Evolutionary conservation across 257 asterid species (phyloP).

Genomic region (Gentiana straminea): DNA sequence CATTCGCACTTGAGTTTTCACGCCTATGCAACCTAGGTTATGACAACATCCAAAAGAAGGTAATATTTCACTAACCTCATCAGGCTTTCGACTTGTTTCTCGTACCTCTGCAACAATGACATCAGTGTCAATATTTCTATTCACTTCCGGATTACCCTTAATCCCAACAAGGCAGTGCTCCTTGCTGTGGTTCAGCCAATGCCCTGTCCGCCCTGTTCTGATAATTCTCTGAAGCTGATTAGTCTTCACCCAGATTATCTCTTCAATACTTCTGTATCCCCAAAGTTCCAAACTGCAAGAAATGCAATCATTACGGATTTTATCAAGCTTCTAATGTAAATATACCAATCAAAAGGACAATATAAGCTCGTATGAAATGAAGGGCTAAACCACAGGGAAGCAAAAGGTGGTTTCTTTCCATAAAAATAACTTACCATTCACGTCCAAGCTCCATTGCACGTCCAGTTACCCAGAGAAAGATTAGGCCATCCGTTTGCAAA

Average conservation of each 20-base stretch:
- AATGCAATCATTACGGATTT: not conserved
- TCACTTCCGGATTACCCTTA: conserved; percentile 98
- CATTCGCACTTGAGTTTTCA: too few species aligned
- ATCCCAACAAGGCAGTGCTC: conserved; percentile 99
- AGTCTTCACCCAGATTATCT: conserved; percentile 98
- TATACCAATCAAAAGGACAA: not conserved
- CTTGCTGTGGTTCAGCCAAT: conserved; percentile 98
- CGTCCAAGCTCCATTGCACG: conserved; percentile 99
- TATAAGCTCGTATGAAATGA: not conserved
- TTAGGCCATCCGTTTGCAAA: conserved; percentile 89
- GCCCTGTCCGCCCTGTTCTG: conserved; percentile 98
- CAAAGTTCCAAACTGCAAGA: conserved; percentile 82
- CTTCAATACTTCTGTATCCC: conserved; percentile 98
- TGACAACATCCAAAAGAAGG: too few species aligned
- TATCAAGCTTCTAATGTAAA: too few species aligned
- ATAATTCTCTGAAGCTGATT: conserved; percentile 96
- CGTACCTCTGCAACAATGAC: conserved; percentile 99
- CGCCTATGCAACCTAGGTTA: too few species aligned
- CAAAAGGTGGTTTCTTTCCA: not conserved
- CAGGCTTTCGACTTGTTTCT: conserved; percentile 98
- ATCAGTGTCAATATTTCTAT: conserved; percentile 95
- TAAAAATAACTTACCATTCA: conserved; percentile 56
- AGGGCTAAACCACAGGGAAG: not conserved
- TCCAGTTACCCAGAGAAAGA: conserved; percentile 98
- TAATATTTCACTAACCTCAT: conserved; percentile 54